phyloP scores from a whole-genome alignment of 1,139 yeast species.

The Groenewaldozyma auringiensis region DNA sequence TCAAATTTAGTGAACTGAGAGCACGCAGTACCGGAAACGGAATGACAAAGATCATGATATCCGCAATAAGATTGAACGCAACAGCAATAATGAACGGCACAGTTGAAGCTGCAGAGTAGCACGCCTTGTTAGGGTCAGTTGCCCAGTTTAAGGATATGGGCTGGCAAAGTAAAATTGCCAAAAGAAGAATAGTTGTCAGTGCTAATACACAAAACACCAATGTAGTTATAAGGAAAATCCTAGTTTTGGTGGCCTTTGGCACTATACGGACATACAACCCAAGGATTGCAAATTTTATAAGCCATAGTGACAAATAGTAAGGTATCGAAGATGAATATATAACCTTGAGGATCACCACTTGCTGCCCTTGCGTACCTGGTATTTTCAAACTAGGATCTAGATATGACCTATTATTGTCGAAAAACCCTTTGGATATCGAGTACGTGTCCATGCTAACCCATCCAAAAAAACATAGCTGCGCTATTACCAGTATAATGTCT shows the following conservation, averaged over 20 bases:
- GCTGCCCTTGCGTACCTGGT: conserved; percentile 15
- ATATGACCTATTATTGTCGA: conserved; percentile 24
- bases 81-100: conserved; percentile 25
- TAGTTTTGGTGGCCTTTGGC: conserved; percentile 21
- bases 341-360: conserved; percentile 21
- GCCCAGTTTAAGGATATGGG: conserved; percentile 28
- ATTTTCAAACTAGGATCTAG: conserved; percentile 18
- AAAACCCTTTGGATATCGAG: conserved; percentile 23
- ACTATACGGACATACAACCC: conserved; percentile 26
- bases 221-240: conserved; percentile 20
- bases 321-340: conserved; percentile 26
- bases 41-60: conserved; percentile 23
- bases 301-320: conserved; percentile 26
- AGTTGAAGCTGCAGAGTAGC: conserved; percentile 26
- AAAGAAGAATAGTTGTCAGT: conserved; percentile 18
- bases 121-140: conserved; percentile 16
- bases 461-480: conserved; percentile 22
- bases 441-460: conserved; percentile 27
- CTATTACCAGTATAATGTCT: conserved; percentile 22
- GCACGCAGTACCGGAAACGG: conserved; percentile 26
- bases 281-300: conserved; percentile 26
- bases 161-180: conserved; percentile 24
- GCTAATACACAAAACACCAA: conserved; percentile 15
- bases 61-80: conserved; percentile 24
- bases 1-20: conserved; percentile 16